These are phyloP conservation scores for Mollisia scopiformis DNA, from an alignment of 2,329 filamentous ascomycete species.

Conservation along the genomic window DNA sequence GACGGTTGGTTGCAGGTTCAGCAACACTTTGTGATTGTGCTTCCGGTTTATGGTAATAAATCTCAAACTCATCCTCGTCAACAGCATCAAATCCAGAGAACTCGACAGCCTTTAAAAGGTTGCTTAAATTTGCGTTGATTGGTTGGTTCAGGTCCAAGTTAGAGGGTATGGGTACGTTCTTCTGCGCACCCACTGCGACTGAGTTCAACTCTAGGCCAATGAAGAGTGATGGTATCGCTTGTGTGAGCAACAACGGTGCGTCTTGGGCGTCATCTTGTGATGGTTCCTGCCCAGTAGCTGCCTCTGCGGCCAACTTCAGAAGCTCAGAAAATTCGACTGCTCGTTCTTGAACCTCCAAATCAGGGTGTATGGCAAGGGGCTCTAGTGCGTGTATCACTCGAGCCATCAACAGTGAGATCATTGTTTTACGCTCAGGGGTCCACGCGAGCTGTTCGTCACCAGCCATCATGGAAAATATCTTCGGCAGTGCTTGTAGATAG, in stretches of 20 bases:
- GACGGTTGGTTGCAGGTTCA: constrained; percentile 57
- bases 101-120: constrained; percentile 63
- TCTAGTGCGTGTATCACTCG: constrained; percentile 84
- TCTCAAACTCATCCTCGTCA: constrained; percentile 68
- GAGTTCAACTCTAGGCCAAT: constrained; percentile 88
- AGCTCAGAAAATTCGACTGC: constrained; percentile 92
- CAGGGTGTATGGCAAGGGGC: constrained; percentile 77
- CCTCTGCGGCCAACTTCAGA: constrained; percentile 84
- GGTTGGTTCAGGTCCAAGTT: constrained; percentile 79
- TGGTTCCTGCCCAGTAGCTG: constrained; percentile 67
- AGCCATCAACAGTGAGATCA: constrained; percentile 76
- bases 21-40: constrained; percentile 49
- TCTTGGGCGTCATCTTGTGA: constrained; percentile 59
- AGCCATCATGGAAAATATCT: constrained; percentile 77
- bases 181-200: constrained; percentile 80
- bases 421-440: constrained; percentile 74
- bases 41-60: constrained; percentile 63
- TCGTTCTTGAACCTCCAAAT: constrained; percentile 91
- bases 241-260: constrained; percentile 81
- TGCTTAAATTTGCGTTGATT: constrained; percentile 75
- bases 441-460: constrained; percentile 67
- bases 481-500: constrained; percentile 82
- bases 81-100: constrained; percentile 50
- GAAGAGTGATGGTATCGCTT: constrained; percentile 89
- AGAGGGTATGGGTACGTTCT: constrained; percentile 79